Evolutionary conservation across 2,329 filamentous ascomycete genomes (phyloP), one percentile per base, ranked within the genome.

Genomic region (Fusarium redolens): DNA sequence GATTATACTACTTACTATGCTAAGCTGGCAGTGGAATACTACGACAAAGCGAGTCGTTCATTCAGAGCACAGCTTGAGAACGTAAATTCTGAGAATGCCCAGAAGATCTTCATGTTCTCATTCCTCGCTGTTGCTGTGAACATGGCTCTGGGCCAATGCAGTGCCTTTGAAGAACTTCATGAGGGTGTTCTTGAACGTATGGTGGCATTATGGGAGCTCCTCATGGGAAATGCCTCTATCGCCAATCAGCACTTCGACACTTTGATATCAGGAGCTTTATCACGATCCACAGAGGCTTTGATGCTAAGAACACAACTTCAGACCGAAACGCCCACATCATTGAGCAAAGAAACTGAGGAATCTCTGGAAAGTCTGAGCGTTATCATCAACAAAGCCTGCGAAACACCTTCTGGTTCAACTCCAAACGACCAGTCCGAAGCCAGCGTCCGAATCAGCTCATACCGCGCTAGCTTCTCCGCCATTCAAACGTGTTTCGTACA

Each of bases 401-500:
- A 57, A 15, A 28, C 47, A 13, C n/a, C 40, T 0, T n/a, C 25
- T 28, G 33, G 54, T 10, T 41, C 40, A 5, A 33, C 37, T 13
- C 13, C 22, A 25, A 28, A 38, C 1, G 59, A 59, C 5, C 58
- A 54, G 6, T 50, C 65, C 30, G 67, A 71, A 17, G 54, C 40
- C 1, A 41, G 45, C 15, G 10, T 51, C 5, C 61, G 65, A 4
- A 30, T 68, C n/a, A 51, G 44, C 28, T 57, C 65, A 1, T 76
- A 74, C 30, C 70, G 68, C 4, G 43, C 71, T 11, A 59, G 72
- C 20, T 55, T 84, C 44, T 78, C 81, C 6, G 77, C 81, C 4
- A 75, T 83, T 5, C 75, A 78, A 61, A 75, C 73, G 7, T 82
- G 78, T 61, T 84, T 81, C 30, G 78, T 79, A 6, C 78, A 83